Percentiles rank a stretch among this genome's conserved stretches.
Evolutionary conservation across 2,329 filamentous ascomycete genomes (phyloP).

Genomic region (Paecilomyces formosus): DNA sequence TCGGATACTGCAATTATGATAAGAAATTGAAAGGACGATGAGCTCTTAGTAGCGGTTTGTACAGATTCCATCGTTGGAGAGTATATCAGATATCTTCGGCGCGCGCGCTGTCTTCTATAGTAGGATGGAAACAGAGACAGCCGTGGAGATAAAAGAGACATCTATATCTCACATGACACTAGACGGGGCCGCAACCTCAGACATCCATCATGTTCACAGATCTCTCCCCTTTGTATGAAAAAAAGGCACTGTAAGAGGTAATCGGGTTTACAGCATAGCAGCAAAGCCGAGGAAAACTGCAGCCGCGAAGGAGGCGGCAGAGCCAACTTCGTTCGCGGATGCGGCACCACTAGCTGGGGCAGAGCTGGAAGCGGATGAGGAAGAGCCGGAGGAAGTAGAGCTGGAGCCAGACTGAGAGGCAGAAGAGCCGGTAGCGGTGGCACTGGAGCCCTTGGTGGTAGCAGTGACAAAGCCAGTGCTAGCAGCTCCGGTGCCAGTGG

Average conservation of each 20-base stretch:
- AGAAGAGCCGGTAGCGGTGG: slow-evolving; percentile 11
- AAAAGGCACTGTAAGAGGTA: neutral
- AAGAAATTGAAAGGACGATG: neutral
- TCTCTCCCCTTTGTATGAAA: neutral
- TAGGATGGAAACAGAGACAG: neutral
- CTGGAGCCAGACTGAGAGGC: slow-evolving; percentile 13
- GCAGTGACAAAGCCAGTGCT: slow-evolving; percentile 7
- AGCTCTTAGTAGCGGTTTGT: neutral
- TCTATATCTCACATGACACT: neutral
- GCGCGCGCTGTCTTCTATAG: neutral
- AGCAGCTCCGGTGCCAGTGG: slow-evolving; percentile 8
- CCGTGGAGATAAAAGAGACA: neutral
- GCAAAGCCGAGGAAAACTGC: slow-evolving; percentile 35
- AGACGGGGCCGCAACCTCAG: neutral
- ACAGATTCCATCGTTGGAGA: neutral
- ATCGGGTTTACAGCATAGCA: slow-evolving; percentile 24
- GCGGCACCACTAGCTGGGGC: slow-evolving; percentile 16
- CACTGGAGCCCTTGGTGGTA: slow-evolving; percentile 1
- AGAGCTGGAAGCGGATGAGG: slow-evolving; percentile 14
- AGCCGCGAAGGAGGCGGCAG: slow-evolving; percentile 29
- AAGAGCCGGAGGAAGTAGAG: slow-evolving; percentile 11
- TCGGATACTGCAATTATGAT: neutral
- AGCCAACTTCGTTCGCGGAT: slow-evolving; percentile 25
- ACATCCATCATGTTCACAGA: neutral
- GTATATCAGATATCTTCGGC: neutral